Conservation (phyloP, 1,284 basidiomycete species). For the Ganoderma boninense region DNA sequence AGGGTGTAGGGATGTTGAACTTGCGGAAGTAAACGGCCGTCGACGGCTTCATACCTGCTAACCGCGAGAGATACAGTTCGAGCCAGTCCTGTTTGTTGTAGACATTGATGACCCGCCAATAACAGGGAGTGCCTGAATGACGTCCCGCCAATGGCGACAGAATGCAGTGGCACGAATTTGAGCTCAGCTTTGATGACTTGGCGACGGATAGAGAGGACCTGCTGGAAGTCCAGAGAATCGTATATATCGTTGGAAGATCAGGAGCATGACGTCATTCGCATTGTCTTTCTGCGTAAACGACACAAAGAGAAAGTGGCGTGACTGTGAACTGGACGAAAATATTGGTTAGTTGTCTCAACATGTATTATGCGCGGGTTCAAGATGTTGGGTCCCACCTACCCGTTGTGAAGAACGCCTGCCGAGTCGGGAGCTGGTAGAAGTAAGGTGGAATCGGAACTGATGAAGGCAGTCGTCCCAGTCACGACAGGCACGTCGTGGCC, state of each 20-base stretch:
- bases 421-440: background rate
- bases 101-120: constrained; percentile 3
- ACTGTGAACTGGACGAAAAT: background rate
- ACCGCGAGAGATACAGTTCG: background rate
- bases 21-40: constrained; percentile 4
- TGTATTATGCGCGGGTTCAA: background rate
- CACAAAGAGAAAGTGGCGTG: background rate
- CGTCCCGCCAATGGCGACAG: background rate
- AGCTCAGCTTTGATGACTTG: background rate
- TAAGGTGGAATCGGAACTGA: background rate
- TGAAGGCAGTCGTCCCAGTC: background rate
- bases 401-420: background rate
- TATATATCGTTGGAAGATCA: background rate
- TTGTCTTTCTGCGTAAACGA: background rate
- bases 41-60: background rate
- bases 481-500: background rate
- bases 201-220: background rate
- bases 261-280: background rate
- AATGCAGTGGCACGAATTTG: background rate
- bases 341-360: no score
- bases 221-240: background rate
- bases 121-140: background rate
- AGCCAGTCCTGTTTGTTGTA: constrained; percentile 1
- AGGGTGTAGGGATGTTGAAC: background rate
- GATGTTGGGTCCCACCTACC: no score